These are phyloP conservation scores for Diaporthe velutina DNA, from an alignment of 2,329 filamentous ascomycete species.

Conservation along the genomic window DNA sequence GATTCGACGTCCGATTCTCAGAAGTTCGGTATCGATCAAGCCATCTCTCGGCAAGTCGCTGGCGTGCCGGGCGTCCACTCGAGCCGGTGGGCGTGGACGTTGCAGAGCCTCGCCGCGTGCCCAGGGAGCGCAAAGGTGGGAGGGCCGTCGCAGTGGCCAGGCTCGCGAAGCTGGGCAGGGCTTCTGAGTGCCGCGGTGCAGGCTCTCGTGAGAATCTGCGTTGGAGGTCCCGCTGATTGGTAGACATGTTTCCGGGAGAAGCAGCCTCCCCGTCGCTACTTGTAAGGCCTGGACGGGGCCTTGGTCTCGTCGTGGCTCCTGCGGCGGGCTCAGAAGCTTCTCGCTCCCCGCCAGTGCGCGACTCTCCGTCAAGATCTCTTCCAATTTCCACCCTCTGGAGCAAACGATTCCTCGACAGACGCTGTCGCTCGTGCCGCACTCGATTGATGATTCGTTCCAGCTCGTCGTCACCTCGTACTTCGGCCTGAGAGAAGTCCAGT, in stretches of 20 bases:
- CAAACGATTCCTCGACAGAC: conserved; percentile 1
- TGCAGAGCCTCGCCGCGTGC: conserved; percentile 45
- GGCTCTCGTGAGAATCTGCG: conserved; percentile 53
- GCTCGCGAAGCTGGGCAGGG: conserved; percentile 43
- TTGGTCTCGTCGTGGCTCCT: conserved; percentile 7
- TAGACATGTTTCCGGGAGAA: conserved; percentile 51
- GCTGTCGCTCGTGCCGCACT: conserved; percentile 16
- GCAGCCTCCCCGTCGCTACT: conserved; percentile 12
- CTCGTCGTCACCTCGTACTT: conserved; percentile 33
- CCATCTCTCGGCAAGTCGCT: conserved; percentile 46
- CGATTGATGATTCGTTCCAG: conserved; percentile 28
- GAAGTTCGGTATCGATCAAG: conserved; percentile 45
- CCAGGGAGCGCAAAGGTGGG: conserved; percentile 53
- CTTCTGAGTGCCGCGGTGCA: conserved; percentile 44
- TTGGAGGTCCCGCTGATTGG: conserved; percentile 51
- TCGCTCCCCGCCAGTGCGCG: conserved; percentile 33
- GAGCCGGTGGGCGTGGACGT: conserved; percentile 44
- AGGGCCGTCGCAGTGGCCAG: conserved; percentile 47
- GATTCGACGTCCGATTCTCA: conserved; percentile 32
- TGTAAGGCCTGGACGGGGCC: conserved; percentile 6
- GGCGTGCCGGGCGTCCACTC: conserved; percentile 38
- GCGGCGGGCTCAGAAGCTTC: conserved; percentile 36
- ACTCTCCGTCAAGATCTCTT: background rate
- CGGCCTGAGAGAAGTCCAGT: conserved; percentile 31
- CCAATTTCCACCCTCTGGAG: conserved; percentile 20